Conservation (phyloP, 23 red algal species). For the Gracilaria caudata region DNA sequence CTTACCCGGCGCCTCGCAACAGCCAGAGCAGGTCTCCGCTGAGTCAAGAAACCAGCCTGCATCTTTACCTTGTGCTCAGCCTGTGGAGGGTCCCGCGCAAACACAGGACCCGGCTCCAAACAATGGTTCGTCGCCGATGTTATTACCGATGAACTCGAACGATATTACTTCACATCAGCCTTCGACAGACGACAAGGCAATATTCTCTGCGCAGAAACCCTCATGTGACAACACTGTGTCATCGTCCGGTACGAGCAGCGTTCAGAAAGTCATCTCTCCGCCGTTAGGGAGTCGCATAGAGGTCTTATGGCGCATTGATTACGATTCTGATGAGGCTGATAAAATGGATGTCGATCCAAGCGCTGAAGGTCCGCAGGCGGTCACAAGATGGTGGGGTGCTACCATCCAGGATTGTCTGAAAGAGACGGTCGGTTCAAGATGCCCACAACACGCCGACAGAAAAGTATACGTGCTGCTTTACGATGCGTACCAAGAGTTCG, state of each 20-base stretch:
- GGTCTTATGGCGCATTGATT: conserved; percentile 48
- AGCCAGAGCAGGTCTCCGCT: background rate
- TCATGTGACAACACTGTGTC: background rate
- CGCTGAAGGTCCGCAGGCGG: background rate
- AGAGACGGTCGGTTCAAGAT: conserved; percentile 1
- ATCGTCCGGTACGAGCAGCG: background rate
- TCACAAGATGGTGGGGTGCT: conserved; percentile 62
- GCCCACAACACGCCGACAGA: background rate
- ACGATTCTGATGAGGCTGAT: conserved; percentile 1
- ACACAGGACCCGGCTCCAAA: background rate
- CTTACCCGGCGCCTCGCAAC: background rate
- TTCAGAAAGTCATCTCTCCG: background rate
- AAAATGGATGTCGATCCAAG: conserved; percentile 9
- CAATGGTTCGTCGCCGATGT: background rate
- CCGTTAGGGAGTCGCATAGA: conserved; percentile 26
- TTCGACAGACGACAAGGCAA: background rate
- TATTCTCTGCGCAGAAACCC: background rate
- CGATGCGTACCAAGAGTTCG: conserved; percentile 52
- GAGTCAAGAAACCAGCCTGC: background rate
- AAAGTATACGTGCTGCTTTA: conserved; percentile 34
- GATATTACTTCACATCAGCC: background rate
- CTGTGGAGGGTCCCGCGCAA: background rate
- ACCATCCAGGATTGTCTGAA: conserved; percentile 40
- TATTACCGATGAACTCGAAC: background rate
- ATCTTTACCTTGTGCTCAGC: background rate